Conservation (phyloP, 2,329 filamentous ascomycete species). For the Pseudocercospora vitis region DNA sequence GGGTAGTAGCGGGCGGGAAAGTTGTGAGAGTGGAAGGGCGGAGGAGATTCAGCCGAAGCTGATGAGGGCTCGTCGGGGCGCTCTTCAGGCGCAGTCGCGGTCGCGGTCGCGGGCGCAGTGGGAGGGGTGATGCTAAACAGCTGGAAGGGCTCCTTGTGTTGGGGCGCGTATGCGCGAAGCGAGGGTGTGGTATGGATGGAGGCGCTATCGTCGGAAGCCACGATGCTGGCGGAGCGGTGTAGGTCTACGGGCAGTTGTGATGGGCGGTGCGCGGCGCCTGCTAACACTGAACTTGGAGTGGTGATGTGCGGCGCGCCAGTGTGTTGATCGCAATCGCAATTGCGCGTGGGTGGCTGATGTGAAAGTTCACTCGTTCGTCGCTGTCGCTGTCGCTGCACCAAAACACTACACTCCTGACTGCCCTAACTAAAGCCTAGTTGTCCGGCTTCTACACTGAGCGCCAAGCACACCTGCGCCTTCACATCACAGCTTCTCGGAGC, state of each 20-base stretch:
- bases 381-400: too few species aligned
- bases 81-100: too few species aligned
- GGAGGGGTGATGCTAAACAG: conserved; percentile 30
- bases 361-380: too few species aligned
- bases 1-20: conserved; percentile 62
- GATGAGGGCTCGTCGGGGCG: conserved; percentile 32
- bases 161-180: conserved; percentile 30
- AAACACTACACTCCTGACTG: too few species aligned
- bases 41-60: conserved; percentile 56
- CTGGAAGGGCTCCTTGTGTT: conserved; percentile 34
- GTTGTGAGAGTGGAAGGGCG: conserved; percentile 65
- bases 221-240: conserved; percentile 28
- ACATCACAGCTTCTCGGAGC: too few species aligned
- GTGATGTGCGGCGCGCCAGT: too few species aligned
- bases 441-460: too few species aligned
- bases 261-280: neutral
- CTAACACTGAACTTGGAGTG: neutral
- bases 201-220: conserved; percentile 37
- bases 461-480: too few species aligned
- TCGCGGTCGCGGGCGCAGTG: conserved; percentile 11
- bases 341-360: neutral
- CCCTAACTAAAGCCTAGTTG: too few species aligned
- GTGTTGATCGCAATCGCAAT: conserved; percentile 2
- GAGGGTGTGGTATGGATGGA: conserved; percentile 38
- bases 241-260: too few species aligned